These are phyloP conservation scores for Bifiguratus adelaidae DNA, from an alignment of 192 early-diverging fungal genomes.

Conservation along the genomic window DNA sequence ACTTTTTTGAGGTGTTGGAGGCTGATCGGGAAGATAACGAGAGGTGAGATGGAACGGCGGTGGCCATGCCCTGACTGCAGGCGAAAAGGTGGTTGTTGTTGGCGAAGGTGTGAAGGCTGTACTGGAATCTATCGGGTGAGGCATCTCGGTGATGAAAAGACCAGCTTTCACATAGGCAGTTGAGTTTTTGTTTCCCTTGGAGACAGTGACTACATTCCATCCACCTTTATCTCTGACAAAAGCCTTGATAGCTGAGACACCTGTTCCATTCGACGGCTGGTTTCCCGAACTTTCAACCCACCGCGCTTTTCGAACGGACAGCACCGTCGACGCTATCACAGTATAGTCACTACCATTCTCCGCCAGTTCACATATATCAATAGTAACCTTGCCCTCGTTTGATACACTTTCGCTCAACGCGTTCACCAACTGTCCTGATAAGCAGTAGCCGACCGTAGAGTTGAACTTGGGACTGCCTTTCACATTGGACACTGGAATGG, in stretches of 20 bases:
- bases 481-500: constrained; percentile 4
- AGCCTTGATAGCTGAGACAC: too few species aligned
- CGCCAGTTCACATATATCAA: constrained; percentile 1
- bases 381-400: too few species aligned
- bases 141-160: too few species aligned
- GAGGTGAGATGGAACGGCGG: constrained; percentile 1
- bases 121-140: constrained; percentile 6
- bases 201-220: not conserved
- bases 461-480: too few species aligned
- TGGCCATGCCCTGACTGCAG: not conserved
- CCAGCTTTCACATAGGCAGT: not conserved
- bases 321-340: constrained; percentile 4
- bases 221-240: not conserved
- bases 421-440: too few species aligned
- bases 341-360: not conserved
- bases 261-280: too few species aligned
- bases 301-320: constrained; percentile 9
- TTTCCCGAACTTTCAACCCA: constrained; percentile 10
- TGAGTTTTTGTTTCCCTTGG: not conserved
- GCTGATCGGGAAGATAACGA: constrained; percentile 2
- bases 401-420: too few species aligned
- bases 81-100: not conserved
- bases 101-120: constrained; percentile 10
- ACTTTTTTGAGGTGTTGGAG: constrained; percentile 1
- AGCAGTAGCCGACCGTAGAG: constrained; percentile 14